A percentile compares a stretch with the other conserved stretches of the same genome.
phyloP scores from a whole-genome alignment of 2,329 filamentous ascomycete genomes.

The Microascus cirrosus region DNA sequence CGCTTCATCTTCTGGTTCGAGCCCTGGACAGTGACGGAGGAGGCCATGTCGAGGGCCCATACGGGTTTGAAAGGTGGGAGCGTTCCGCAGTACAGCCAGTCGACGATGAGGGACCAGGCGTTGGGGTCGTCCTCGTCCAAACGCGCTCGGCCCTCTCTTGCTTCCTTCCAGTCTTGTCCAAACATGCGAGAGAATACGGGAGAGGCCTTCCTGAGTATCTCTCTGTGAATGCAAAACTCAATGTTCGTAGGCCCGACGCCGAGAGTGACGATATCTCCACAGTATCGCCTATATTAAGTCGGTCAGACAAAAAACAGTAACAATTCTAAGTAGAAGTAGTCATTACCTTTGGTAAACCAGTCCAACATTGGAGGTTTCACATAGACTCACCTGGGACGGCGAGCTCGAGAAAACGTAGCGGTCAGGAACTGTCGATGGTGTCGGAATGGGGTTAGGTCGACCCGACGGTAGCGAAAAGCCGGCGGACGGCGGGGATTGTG shows the following conservation, averaged over 20 bases:
- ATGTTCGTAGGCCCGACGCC: not conserved
- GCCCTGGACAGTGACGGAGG: not conserved
- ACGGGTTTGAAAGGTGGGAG: not conserved
- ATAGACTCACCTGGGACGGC: not conserved
- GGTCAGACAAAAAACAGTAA: not conserved
- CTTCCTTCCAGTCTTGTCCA: not conserved
- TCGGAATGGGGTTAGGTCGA: not conserved
- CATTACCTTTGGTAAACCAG: not conserved
- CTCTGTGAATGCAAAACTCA: not conserved
- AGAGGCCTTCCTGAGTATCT: not conserved
- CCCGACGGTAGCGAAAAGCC: not conserved
- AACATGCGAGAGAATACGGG: not conserved
- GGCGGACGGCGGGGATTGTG: not conserved
- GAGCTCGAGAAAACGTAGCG: not conserved
- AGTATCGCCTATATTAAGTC: not conserved
- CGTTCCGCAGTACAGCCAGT: not conserved
- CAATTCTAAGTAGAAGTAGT: not conserved
- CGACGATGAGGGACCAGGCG: not conserved
- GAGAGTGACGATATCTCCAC: not conserved
- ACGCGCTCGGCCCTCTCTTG: not conserved
- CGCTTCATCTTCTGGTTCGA: not conserved
- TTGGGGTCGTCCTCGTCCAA: not conserved
- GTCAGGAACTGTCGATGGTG: not conserved
- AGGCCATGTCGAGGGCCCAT: not conserved
- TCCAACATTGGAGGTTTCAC: not conserved